A percentile compares a stretch with the other conserved stretches of the same genome.
Evolutionary conservation across 495 filamentous ascomycete genomes (phyloP).

Genomic region (Astrocystis sublimbata): DNA sequence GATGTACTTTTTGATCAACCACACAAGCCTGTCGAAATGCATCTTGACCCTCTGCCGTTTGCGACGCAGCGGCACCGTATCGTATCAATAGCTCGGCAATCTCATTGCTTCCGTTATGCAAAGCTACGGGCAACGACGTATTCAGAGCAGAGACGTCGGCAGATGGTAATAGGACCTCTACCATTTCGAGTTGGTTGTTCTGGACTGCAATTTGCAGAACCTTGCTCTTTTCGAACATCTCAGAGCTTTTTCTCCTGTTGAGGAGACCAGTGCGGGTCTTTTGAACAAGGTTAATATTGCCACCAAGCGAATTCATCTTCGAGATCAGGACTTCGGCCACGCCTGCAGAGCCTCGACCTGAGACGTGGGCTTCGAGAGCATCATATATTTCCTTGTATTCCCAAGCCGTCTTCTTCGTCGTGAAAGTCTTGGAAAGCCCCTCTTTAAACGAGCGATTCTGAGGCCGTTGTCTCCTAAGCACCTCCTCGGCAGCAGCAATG

Average conservation of each 20-base stretch:
- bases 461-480: conserved; percentile 43
- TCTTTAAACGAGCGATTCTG: conserved; percentile 37
- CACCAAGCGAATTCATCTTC: conserved; percentile 43
- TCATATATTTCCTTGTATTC: conserved; percentile 50
- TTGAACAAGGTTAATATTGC: conserved; percentile 42
- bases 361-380: conserved; percentile 43
- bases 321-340: conserved; percentile 50
- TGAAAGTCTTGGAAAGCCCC: conserved; percentile 45
- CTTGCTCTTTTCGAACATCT: conserved; percentile 44
- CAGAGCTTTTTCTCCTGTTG: conserved; percentile 45
- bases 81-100: conserved; percentile 43
- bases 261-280: conserved; percentile 45
- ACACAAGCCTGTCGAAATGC: conserved; percentile 48
- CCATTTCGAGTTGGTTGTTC: conserved; percentile 49
- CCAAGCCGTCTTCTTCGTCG: conserved; percentile 47
- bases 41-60: conserved; percentile 42
- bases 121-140: conserved; percentile 40
- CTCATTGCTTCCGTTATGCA: conserved; percentile 36
- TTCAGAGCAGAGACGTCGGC: conserved; percentile 44
- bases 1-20: conserved; percentile 36
- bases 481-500: conserved; percentile 44
- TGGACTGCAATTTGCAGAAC: conserved; percentile 47
- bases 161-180: conserved; percentile 45
- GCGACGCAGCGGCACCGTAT: conserved; percentile 41
- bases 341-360: conserved; percentile 42